phyloP scores from a whole-genome alignment of 495 filamentous ascomycete genomes.

The Podospora conica region DNA sequence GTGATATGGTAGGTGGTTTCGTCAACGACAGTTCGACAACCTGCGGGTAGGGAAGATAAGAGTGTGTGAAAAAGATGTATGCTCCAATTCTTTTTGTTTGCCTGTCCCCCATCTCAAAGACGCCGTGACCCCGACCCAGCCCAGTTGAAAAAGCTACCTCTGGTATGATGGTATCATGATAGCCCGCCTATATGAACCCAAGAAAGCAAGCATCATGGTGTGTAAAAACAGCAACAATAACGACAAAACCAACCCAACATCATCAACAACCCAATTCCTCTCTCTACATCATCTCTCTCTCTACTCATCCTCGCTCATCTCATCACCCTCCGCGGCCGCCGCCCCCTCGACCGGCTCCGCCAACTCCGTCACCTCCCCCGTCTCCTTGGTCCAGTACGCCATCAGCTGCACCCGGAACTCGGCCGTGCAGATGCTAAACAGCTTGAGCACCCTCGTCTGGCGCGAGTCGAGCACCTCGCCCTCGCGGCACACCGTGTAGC shows the following conservation, averaged over 20 bases:
- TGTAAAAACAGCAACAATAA: slow-evolving; percentile 4
- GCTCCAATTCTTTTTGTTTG: background rate
- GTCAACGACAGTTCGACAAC: background rate
- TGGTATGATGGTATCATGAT: background rate
- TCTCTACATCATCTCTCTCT: slow-evolving; percentile 3
- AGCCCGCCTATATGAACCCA: background rate
- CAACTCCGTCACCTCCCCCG: slow-evolving; percentile 54
- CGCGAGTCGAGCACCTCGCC: slow-evolving; percentile 78
- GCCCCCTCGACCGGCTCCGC: background rate
- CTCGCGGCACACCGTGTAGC: slow-evolving; percentile 69
- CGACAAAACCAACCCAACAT: background rate
- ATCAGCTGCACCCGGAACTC: slow-evolving; percentile 78
- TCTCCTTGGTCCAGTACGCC: slow-evolving; percentile 64
- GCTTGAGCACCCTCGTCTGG: slow-evolving; percentile 88
- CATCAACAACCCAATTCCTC: background rate
- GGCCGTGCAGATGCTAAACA: slow-evolving; percentile 81
- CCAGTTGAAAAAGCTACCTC: background rate
- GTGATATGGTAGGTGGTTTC: too few relatives aligned
- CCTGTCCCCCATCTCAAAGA: background rate
- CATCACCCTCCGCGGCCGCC: slow-evolving; percentile 15
- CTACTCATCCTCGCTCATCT: slow-evolving; percentile 13
- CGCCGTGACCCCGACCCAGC: background rate
- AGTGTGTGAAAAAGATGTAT: background rate
- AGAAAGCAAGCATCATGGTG: background rate
- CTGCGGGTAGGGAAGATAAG: too few relatives aligned